Base-by-base conservation (phyloP, 1,284 basidiomycete species). In the Kwoniella shivajii region DNA sequence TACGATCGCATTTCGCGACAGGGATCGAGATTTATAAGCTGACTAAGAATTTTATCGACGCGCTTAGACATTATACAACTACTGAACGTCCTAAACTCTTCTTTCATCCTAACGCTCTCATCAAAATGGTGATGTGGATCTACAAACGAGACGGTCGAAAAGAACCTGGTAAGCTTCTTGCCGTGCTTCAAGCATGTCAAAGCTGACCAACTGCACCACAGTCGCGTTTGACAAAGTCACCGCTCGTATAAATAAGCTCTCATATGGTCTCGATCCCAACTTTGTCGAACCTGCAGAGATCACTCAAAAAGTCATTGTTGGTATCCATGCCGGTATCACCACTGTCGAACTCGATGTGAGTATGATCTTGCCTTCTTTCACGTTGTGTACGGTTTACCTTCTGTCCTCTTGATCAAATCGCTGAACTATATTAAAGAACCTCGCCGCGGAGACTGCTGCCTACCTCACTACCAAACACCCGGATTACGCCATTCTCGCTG, bases 401-500 rank as follows among this genome's bases (percentile, higher is more conserved):
- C 6, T 22, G 13, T 46, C 44, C 27, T 6, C 22, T 26, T 44
- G 20, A 24, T 7, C 42, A 13, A 46, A 9, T 7, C 18, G n/a
- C 43, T 58, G 18, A 51, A 33, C 36, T 7, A 29, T 29, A 13
- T 37, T 37, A 14, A 55, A 92, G 89, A 95, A 93, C 76, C 86
- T 95, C 44, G 91, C 92, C 1, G 90, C 94, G 5, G 93, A 99
- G 81, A 99, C 96, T 3, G 93, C 96, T 18, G 96, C 96, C 1
- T 97, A 90, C 79, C 87, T 98, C 45, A 98, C 96, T 2, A 97
- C 95, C 30, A 90, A 90, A 67, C 93, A 95, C 75, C 94, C 94
- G 11, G 96, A 99, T 78, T 99, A 99, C 71, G 95, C 96, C 29
- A 88, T 99, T 60, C 89, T 99, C 57, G 96, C 96, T 11, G 96